Evolutionary conservation across 1,284 basidiomycete genomes (phyloP), one percentile per base, ranked within the genome.

Genomic region (Tilletia horrida): DNA sequence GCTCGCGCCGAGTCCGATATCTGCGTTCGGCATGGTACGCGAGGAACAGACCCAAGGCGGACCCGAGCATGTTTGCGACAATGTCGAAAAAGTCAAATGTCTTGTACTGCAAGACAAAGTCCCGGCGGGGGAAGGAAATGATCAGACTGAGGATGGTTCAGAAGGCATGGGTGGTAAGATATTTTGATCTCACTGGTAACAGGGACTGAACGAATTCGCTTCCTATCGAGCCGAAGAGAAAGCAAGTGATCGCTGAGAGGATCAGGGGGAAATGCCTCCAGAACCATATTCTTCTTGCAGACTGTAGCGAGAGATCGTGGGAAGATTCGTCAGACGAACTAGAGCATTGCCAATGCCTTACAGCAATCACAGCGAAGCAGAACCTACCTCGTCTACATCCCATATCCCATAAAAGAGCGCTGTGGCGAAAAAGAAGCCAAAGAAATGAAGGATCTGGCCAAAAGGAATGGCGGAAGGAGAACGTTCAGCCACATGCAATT

Each of bases 331-430:
- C n/a, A n/a, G n/a, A n/a, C n/a, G n/a, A n/a, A n/a, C n/a, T n/a
- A n/a, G n/a, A n/a, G n/a, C n/a, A n/a, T n/a, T n/a, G n/a, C n/a
- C n/a, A n/a, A n/a, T n/a, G n/a, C n/a, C n/a, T n/a, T n/a, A n/a
- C n/a, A n/a, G n/a, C n/a, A n/a, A n/a, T n/a, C n/a, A n/a, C n/a
- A n/a, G n/a, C n/a, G n/a, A n/a, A n/a, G n/a, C n/a, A n/a, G n/a
- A 40, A 40, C 35, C 65, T 13, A 66, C 90, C 88, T 93, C 91
- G 71, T 93, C 91, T 13, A 93, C 88, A 73, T 92, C 91, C 68
- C 91, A 88, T 62, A 93, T 91, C 76, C 91, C 90, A 82, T 92
- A 94, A 82, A 93, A 93, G 6, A 92, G 86, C 4, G 84, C 87
- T 0, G 91, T 92, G 0, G 91, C 90, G 35, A 90, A 70, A 68